Evolutionary conservation across 257 asterid genomes (phyloP), one percentile per base, ranked within the genome.

Genomic region (Leonotis leonurus): DNA sequence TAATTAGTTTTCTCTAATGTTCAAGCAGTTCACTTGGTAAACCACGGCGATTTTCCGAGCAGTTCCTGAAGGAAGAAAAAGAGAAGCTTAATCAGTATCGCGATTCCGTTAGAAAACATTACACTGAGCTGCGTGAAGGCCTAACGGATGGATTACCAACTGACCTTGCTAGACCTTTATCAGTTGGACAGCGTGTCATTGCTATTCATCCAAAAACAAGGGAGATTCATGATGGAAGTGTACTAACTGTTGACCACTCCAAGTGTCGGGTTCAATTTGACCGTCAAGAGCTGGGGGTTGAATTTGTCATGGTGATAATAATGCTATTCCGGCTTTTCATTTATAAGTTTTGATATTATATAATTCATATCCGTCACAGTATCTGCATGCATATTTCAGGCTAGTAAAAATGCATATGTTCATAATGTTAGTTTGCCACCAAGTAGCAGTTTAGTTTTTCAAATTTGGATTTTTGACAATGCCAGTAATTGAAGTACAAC

Each of bases 201-300:
- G 95, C 98, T 49, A 86, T 91, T 64, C 98, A 91, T 73, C 98
- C 98, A 33, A 88, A 81, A 88, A 84, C 95, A 45, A 83, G 95
- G 77, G 95, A 86, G 70, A 78, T 91, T 66, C 89, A 88, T 71
- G 94, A 85, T 66, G 98, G 98, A 56, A 86, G 86, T 58, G 93
- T 91, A 70, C 78, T 91, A 57, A 91, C 95, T 62, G 98, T 88
- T 72, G 95, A 86, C 66, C 92, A 80, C 75, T 76, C 83, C 43
- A 88, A 80, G 78, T 91, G 96, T 62, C 81, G 95, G 50, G 81
- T 91, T 74, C 98, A 91, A 71, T 91, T 91, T 77, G 95, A 91
- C 74, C 81, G 83, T n/a, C 95, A 83, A 39, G 96, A 91, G 54
- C 80, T 88, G 26, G 98, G 95, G 56, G 98, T 91, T 77, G 98